These are phyloP conservation scores for Biancaea sappan DNA, from an alignment of 306 rosid genomes.

Conservation along the genomic window DNA sequence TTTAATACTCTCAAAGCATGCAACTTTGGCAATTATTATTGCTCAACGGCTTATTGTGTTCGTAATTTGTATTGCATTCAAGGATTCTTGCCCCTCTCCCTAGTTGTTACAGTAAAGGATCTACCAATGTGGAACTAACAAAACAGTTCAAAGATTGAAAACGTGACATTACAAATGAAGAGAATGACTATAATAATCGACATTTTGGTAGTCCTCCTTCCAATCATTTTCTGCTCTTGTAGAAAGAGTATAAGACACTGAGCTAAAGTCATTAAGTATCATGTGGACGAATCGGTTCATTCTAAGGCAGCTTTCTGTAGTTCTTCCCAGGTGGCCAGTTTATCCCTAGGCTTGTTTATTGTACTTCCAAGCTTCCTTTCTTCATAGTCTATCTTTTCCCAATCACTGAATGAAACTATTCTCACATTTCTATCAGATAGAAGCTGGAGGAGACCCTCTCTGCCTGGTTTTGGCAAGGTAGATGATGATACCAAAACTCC, in stretches of 20 bases:
- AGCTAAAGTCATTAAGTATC: constrained; percentile 33
- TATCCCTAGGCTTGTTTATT: constrained; percentile 74
- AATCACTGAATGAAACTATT: constrained; percentile 58
- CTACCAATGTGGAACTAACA: background rate
- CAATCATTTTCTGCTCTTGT: constrained; percentile 3
- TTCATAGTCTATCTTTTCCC: constrained; percentile 83
- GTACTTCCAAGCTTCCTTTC: constrained; percentile 70
- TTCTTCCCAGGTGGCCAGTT: constrained; percentile 67
- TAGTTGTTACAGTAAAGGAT: background rate
- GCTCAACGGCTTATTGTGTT: constrained; percentile 15
- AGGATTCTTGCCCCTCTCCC: background rate
- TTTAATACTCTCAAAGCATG: background rate
- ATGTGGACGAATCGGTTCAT: constrained; percentile 29
- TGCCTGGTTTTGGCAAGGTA: constrained; percentile 57
- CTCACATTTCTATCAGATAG: constrained; percentile 55
- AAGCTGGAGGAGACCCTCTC: constrained; percentile 71
- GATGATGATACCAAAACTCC: constrained; percentile 45
- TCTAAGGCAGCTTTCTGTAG: constrained; percentile 49
- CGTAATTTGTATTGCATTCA: constrained; percentile 17
- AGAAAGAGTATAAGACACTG: background rate
- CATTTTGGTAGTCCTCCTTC: constrained; percentile 19
- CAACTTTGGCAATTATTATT: constrained; percentile 1
- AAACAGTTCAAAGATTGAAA: background rate
- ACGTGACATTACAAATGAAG: background rate
- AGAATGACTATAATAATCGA: constrained; percentile 2